phyloP scores from a whole-genome alignment of 2,329 filamentous ascomycete genomes.

The Graphiopsis chlorocephala region DNA sequence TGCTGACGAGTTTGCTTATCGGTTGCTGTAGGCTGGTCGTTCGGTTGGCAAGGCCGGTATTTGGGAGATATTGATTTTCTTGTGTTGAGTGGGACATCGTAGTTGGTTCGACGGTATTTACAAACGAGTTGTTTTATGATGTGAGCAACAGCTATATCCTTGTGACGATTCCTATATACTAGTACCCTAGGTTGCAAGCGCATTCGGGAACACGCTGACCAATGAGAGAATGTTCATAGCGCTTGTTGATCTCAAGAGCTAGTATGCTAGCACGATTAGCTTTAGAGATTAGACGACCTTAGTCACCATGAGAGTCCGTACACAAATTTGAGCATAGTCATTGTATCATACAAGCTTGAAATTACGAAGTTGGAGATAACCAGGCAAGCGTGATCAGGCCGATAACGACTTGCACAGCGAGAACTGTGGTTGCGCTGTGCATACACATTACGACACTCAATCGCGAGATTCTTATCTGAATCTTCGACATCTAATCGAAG shows the following conservation, averaged over 20 bases:
- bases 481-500: conserved; percentile 49
- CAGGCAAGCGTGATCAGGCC: too few species aligned
- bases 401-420: not conserved
- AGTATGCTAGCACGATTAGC: not conserved
- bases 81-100: not conserved
- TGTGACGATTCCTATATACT: not conserved
- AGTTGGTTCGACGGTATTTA: not conserved
- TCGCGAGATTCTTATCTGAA: too few species aligned
- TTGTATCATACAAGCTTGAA: too few species aligned
- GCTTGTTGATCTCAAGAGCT: not conserved
- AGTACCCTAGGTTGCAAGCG: not conserved
- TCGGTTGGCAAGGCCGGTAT: not conserved
- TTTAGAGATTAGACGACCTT: not conserved
- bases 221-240: not conserved
- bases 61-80: not conserved
- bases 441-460: not conserved
- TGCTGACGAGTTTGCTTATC: not conserved
- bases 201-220: not conserved
- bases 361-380: too few species aligned
- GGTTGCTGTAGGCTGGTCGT: not conserved
- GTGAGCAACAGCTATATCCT: not conserved
- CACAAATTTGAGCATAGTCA: too few species aligned
- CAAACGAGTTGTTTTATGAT: not conserved
- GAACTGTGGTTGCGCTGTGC: not conserved
- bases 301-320: not conserved